Evolutionary conservation across 139 green algal species (phyloP).

Genomic region (Pleodorina starrii): DNA sequence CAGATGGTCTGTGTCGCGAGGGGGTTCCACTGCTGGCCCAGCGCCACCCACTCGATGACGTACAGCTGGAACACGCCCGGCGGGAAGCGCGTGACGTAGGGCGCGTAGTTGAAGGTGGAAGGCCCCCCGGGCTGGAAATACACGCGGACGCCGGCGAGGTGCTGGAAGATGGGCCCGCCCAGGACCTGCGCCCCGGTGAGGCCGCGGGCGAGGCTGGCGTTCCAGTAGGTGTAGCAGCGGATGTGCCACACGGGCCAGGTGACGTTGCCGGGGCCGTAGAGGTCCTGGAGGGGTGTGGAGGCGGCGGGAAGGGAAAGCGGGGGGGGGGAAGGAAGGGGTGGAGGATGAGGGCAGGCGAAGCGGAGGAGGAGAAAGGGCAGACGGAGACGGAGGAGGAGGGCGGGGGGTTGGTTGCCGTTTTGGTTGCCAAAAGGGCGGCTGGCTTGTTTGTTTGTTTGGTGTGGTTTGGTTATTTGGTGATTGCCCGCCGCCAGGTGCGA

Average conservation of each 20-base stretch:
- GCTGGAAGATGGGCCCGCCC: background rate
- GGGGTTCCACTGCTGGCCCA: constrained; percentile 12
- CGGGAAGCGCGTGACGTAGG: background rate
- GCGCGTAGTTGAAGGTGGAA: background rate
- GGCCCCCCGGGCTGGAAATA: background rate
- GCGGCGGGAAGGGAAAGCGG: too few species aligned
- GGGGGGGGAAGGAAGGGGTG: too few species aligned
- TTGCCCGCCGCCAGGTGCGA: too few species aligned
- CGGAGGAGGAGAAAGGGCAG: too few species aligned
- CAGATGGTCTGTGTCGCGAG: background rate
- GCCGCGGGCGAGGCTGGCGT: background rate
- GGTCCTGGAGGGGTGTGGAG: constrained; percentile 1
- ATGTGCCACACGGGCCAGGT: constrained; percentile 19
- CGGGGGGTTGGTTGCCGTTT: too few species aligned
- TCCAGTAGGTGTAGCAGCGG: constrained; percentile 36
- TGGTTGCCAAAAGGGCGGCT: too few species aligned
- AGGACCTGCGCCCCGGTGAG: background rate
- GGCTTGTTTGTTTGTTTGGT: too few species aligned
- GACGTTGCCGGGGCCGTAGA: constrained; percentile 15
- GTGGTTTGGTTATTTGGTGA: too few species aligned
- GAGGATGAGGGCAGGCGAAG: too few species aligned
- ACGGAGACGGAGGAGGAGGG: too few species aligned
- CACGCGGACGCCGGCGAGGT: background rate
- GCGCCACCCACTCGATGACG: constrained; percentile 36
- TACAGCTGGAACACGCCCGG: constrained; percentile 21